Conservation (phyloP, 257 asterid genomes). For the Solanum sparsipilum region DNA sequence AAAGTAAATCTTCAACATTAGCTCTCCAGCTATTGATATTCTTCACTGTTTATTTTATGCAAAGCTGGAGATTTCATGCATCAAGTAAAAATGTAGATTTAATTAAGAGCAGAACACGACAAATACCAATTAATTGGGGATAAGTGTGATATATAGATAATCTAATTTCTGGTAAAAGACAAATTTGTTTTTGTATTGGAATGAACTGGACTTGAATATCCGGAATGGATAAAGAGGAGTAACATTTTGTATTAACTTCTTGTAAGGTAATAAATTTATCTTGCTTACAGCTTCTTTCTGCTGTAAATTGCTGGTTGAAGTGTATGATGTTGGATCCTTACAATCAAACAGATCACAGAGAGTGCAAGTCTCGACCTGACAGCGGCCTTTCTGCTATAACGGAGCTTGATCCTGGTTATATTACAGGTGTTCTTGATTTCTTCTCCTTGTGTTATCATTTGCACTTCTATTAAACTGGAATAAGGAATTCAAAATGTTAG, state of each 20-base stretch:
- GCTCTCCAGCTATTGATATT: neutral
- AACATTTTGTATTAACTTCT: neutral
- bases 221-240: neutral
- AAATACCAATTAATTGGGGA: neutral
- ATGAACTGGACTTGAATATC: neutral
- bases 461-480: neutral
- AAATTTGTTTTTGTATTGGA: neutral
- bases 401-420: constrained; percentile 97
- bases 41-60: neutral
- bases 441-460: neutral
- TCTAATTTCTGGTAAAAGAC: neutral
- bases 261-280: neutral
- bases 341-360: constrained; percentile 93
- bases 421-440: constrained; percentile 46
- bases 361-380: constrained; percentile 98
- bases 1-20: constrained; percentile 42
- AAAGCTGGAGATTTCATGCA: neutral
- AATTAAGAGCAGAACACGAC: neutral
- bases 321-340: constrained; percentile 83
- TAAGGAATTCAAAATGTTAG: neutral
- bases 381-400: constrained; percentile 98
- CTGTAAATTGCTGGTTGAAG: constrained; percentile 96
- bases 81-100: neutral
- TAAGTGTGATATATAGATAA: neutral
- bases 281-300: constrained; percentile 75